Evolutionary conservation across 2,329 filamentous ascomycete genomes (phyloP).

Genomic region (Clonostachys solani): DNA sequence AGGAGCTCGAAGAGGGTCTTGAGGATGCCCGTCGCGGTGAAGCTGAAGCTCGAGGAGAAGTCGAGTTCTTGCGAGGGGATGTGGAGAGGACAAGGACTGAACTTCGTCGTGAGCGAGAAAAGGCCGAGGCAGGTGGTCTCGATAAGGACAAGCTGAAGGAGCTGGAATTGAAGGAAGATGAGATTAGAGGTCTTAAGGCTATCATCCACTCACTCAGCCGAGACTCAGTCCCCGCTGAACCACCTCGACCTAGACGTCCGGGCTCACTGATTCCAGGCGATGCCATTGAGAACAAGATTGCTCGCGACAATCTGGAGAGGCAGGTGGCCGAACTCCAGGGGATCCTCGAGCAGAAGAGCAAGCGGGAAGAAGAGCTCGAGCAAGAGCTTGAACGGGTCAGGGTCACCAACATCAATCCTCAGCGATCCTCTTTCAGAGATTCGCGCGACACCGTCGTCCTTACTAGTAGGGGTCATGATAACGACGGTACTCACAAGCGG

Average conservation of each 20-base stretch:
- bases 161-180: slow-evolving; percentile 90
- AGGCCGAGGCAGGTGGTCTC: slow-evolving; percentile 42
- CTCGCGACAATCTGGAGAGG: slow-evolving; percentile 66
- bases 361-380: slow-evolving; percentile 80
- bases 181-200: slow-evolving; percentile 93
- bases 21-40: slow-evolving; percentile 93
- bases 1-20: slow-evolving; percentile 92
- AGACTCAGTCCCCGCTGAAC: slow-evolving; percentile 52
- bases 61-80: slow-evolving; percentile 91
- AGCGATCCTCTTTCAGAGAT: slow-evolving; percentile 58
- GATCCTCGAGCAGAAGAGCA: slow-evolving; percentile 66
- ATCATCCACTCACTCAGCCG: slow-evolving; percentile 95
- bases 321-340: slow-evolving; percentile 76
- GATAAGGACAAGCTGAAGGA: slow-evolving; percentile 54
- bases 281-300: slow-evolving; percentile 22
- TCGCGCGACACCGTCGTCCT: slow-evolving; percentile 62
- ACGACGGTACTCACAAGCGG: slow-evolving; percentile 43
- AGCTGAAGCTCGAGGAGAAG: slow-evolving; percentile 90
- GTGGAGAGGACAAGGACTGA: slow-evolving; percentile 89
- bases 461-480: slow-evolving; percentile 40
- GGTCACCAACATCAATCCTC: slow-evolving; percentile 26
- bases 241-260: not conserved
- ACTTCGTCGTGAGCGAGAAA: slow-evolving; percentile 82
- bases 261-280: slow-evolving; percentile 27
- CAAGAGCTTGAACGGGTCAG: slow-evolving; percentile 70